Evolutionary conservation across 306 rosid species (phyloP).

Genomic region (Vigna mungo): DNA sequence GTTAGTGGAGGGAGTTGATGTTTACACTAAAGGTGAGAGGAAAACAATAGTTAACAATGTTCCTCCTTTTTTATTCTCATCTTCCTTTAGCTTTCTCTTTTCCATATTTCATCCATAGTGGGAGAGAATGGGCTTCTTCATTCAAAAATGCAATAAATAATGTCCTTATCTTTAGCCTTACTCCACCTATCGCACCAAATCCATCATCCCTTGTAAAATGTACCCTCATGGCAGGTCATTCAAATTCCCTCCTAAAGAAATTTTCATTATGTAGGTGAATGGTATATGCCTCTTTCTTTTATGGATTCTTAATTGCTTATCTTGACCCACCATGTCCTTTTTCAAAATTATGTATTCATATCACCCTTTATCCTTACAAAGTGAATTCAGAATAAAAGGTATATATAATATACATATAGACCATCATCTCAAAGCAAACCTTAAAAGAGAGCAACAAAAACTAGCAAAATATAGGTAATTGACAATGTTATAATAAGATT

Average conservation of each 20-base stretch:
- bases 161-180: constrained; percentile 68
- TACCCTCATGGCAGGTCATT: constrained; percentile 62
- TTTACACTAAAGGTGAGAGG: constrained; percentile 55
- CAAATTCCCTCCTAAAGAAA: constrained; percentile 59
- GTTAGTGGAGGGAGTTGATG: constrained; percentile 69
- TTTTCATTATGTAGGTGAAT: constrained; percentile 58
- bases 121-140: constrained; percentile 46
- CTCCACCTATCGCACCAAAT: constrained; percentile 66
- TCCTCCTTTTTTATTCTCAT: constrained; percentile 38
- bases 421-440: constrained; percentile 33
- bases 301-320: constrained; percentile 59
- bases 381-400: constrained; percentile 51
- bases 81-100: constrained; percentile 49
- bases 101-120: constrained; percentile 57
- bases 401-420: not conserved
- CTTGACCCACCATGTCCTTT: constrained; percentile 66
- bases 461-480: constrained; percentile 8
- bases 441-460: not conserved
- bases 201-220: constrained; percentile 62
- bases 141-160: constrained; percentile 62
- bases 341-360: constrained; percentile 40
- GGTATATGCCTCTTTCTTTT: constrained; percentile 56
- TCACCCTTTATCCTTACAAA: constrained; percentile 55
- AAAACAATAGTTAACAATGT: constrained; percentile 55
- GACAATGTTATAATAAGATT: constrained; percentile 6